Conservation (phyloP, 169 alveolate species). For the Eimeria zaria region DNA sequence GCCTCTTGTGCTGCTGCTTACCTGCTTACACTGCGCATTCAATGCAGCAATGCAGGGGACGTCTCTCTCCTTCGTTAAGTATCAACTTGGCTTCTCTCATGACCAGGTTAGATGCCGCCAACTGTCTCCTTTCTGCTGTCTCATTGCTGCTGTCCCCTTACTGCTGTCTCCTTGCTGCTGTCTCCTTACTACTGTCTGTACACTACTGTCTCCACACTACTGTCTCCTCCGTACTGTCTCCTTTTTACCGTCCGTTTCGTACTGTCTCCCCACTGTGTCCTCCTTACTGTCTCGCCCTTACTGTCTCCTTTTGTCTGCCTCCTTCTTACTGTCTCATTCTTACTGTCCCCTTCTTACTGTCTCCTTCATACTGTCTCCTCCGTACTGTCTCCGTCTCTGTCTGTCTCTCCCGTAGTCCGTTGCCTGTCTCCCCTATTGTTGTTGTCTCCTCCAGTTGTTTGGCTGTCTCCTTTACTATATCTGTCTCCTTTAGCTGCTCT, state of each 20-base stretch:
- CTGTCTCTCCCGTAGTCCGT: too few relatives aligned
- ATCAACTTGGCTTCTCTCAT: conserved; percentile 31
- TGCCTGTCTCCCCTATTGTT: too few relatives aligned
- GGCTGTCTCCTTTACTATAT: too few relatives aligned
- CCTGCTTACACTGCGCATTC: conserved; percentile 46
- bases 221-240: neutral
- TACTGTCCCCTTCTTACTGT: too few relatives aligned
- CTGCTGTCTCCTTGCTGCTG: too few relatives aligned
- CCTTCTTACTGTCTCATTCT: neutral
- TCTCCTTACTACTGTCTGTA: too few relatives aligned
- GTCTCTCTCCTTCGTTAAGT: conserved; percentile 23
- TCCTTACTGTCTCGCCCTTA: neutral
- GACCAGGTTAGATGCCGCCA: conserved; percentile 38
- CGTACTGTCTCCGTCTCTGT: too few relatives aligned
- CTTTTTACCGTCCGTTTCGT: neutral
- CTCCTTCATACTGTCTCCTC: too few relatives aligned
- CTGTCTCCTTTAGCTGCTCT: too few relatives aligned
- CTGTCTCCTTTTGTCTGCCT: neutral
- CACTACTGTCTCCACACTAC: too few relatives aligned
- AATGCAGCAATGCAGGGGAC: conserved; percentile 56
- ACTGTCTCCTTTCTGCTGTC: too few relatives aligned
- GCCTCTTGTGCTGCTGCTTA: conserved; percentile 44
- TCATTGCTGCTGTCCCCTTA: neutral
- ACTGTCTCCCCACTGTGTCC: neutral
- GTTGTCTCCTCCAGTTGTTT: too few relatives aligned